Percentiles rank a stretch among this genome's conserved stretches.
These are phyloP conservation scores for Filobasidium floriforme DNA, from an alignment of 768 basidiomycete species.

Conservation along the genomic window DNA sequence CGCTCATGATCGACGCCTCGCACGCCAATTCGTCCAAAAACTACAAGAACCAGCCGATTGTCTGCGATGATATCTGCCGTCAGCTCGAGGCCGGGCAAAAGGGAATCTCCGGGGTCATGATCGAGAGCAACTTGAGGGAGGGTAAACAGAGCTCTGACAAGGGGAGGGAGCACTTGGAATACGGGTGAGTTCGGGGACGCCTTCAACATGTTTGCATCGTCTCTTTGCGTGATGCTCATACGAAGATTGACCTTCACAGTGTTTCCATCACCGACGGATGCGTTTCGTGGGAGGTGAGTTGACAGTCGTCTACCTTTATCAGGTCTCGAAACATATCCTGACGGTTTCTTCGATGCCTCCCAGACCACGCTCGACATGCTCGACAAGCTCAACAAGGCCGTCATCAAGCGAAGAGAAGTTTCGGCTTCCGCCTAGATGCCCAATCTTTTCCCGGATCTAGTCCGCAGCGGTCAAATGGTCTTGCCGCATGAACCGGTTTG, in stretches of 20 bases:
- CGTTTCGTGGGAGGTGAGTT: slow-evolving; percentile 73
- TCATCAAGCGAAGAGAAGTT: slow-evolving; percentile 22
- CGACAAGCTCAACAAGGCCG: slow-evolving; percentile 32
- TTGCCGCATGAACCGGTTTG: neutral
- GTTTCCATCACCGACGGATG: slow-evolving; percentile 54
- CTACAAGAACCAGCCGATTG: slow-evolving; percentile 75
- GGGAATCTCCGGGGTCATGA: slow-evolving; percentile 83
- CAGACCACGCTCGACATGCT: slow-evolving; percentile 37
- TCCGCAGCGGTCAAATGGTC: too few relatives aligned
- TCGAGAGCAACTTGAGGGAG: slow-evolving; percentile 72
- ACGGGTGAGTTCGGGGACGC: slow-evolving; percentile 22
- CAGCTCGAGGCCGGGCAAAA: slow-evolving; percentile 36
- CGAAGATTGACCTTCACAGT: slow-evolving; percentile 73
- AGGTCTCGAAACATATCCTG: neutral
- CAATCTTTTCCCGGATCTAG: neutral
- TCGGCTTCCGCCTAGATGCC: slow-evolving; percentile 1
- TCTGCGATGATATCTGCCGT: slow-evolving; percentile 80
- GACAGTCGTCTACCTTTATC: neutral
- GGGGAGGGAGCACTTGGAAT: slow-evolving; percentile 35
- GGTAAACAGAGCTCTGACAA: slow-evolving; percentile 43
- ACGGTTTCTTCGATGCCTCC: neutral
- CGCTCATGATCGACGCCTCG: slow-evolving; percentile 78
- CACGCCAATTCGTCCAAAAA: slow-evolving; percentile 94
- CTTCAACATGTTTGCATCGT: neutral
- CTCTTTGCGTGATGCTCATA: neutral